Evolutionary conservation across 257 asterid species (phyloP), one percentile per base, ranked within the genome.

Genomic region (Penstemon davidsonii): DNA sequence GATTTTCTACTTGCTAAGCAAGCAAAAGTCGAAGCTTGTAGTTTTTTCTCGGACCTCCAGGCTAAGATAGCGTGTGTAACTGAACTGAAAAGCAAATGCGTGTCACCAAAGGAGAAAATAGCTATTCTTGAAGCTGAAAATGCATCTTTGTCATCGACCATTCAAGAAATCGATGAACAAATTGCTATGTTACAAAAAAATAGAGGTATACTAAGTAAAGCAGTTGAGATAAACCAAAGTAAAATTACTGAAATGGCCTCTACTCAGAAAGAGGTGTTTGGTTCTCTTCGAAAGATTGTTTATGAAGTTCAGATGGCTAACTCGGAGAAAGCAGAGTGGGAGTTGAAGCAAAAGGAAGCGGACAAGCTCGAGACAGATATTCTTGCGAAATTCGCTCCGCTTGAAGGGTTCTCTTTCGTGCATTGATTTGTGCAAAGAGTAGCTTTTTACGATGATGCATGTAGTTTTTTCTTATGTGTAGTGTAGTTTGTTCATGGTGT

Each of bases 281-380:
- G 40, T 25, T 44, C 47, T 12, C 69, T 82, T 12, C 84, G 77
- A 3, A 79, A 68, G 75, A 71, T 79, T 47, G 84, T 74, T 45
- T 72, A 71, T 9, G 84, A 73, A 47, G 78, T 79, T 47, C 80
- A 73, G 75, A 55, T 55, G n/a, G 87, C 84, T 12, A 76, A 76
- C 38, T 67, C 82, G 2, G 68, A 67, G 55, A 67, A 41, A 52
- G 13, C 69, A 7, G 70, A 54, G 12, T 79, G 84, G 84, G 79
- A 76, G 80, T 53, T 65, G 50, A 79, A 66, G 69, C 70, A 61
- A 53, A 44, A 79, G 66, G 67, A 73, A 13, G 66, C 82, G 11
- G 79, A 67, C 8, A 72, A 71, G 68, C 69, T 74, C 42, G 84
- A 71, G 55, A 54, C 70, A 0, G 79, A 79, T 65, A 73, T 76